phyloP scores from a whole-genome alignment of 768 basidiomycete genomes.

The Lactarius indigo region DNA sequence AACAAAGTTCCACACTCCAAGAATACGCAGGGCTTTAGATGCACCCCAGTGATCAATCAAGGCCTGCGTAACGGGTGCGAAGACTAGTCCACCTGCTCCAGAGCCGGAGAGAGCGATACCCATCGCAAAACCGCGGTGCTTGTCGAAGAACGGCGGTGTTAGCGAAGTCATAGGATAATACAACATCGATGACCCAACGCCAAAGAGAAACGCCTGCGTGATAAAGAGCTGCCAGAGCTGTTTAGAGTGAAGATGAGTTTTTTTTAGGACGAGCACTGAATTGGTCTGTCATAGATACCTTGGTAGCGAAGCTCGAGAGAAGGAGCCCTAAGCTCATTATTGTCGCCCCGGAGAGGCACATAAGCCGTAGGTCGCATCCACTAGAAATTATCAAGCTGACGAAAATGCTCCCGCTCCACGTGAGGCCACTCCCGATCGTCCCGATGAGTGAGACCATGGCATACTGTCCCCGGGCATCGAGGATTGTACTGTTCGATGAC shows the following conservation, averaged over 20 bases:
- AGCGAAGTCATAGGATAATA: constrained; percentile 45
- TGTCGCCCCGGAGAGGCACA: constrained; percentile 37
- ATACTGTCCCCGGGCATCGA: constrained; percentile 37
- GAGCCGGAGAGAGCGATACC: constrained; percentile 41
- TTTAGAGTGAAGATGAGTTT: background rate
- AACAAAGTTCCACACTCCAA: constrained; percentile 41
- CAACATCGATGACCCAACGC: constrained; percentile 42
- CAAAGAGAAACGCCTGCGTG: constrained; percentile 42
- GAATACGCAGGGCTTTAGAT: constrained; percentile 37
- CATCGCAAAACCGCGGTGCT: constrained; percentile 45
- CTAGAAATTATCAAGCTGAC: constrained; percentile 40
- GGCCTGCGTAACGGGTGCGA: constrained; percentile 38
- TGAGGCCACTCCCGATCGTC: constrained; percentile 42
- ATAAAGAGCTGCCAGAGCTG: constrained; percentile 45
- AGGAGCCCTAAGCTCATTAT: constrained; percentile 43
- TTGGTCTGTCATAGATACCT: constrained; percentile 25
- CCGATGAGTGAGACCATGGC: constrained; percentile 42
- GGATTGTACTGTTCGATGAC: constrained; percentile 35
- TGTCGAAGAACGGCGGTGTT: constrained; percentile 42
- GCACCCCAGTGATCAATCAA: constrained; percentile 38
- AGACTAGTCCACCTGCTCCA: constrained; percentile 43
- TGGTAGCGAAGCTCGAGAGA: constrained; percentile 39
- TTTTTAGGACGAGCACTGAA: background rate
- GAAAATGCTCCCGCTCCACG: constrained; percentile 46
- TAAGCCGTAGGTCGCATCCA: constrained; percentile 33